Evolutionary conservation across 345 rosid species (phyloP), one percentile per base, ranked within the genome.

Genomic region (Rhizophora apiculata): DNA sequence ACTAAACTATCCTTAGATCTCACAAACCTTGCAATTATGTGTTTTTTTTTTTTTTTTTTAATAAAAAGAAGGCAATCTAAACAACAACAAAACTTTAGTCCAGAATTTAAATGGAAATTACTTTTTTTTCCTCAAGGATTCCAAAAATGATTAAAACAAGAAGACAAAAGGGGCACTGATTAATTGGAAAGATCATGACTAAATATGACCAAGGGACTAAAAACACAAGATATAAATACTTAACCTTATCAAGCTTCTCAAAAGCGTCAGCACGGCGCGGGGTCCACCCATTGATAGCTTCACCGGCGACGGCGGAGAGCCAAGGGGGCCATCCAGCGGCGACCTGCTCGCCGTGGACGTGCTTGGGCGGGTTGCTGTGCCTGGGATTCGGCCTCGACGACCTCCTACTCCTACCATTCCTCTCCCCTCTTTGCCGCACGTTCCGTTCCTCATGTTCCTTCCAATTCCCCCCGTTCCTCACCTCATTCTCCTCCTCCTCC

Each of bases 251-350:
- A 65, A 71, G 71, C 75, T 76, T 76, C 68, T 76, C 69, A 34
- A 71, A 76, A 46, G 75, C 54, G 43, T 76, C 79, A 56, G 79
- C 79, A 6, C 79, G 79, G 29, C 79, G 68, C 7, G 79, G 79
- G 31, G 68, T 76, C 79, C 75, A 76, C 0, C 75, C 79, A 71
- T 76, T 71, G 36, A 76, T 76, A 49, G 79, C 79, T 57, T 71
- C 75, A 39, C 79, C 79, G 51, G 79, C 79, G 26, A 76, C 79
- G 39, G 75, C 75, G 16, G 79, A 71, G 27, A 76, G 79, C 79
- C 79, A 76, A 26, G 79, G 62, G 8, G 79, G 79, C 79, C 79
- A 76, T 0, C 79, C 79, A 8, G 79, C 79, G 24, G 79, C 75
- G 11, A 71, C 79, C 64, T 70, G 79, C 58, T 76, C 79, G 16